Evolutionary conservation across 1,284 basidiomycete genomes (phyloP), one percentile per base, ranked within the genome.

Genomic region (Malassezia vespertilionis): DNA sequence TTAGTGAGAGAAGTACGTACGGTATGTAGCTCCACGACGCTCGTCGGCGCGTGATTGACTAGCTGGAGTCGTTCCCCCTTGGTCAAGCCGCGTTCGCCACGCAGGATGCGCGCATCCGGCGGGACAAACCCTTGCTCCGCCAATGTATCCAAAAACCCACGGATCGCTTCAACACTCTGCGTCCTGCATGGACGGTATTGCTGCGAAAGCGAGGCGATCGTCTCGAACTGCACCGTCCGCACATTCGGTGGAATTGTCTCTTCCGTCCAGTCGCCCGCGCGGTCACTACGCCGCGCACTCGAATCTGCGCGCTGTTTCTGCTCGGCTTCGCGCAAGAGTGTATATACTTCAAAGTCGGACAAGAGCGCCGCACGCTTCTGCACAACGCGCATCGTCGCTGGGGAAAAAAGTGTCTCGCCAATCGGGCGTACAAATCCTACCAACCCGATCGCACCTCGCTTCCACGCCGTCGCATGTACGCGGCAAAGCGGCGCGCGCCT

Each of bases 21-120:
- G 37, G 87, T 82, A 60, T 93, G 90, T 18, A 95, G 79, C 66
- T 89, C 87, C 23, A 93, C 86, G 0, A 82, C 74, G 39, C 80
- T 78, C 4, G 77, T 80, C 1, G 89, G 90, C 0, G 83, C 83
- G 12, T 91, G 77, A 66, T 95, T 93, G 37, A 87, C 81, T 27
- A 91, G 78, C 67, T 91, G 87, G 4, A 95, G 76, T 59, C 89
- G 86, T 75, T 95, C 89, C 4, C 83, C 80, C 63, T 90, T 91
- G 0, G 87, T 90, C 52, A 95, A 74, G 8, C 79, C 77, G 52
- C 80, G 84, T 12, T 40, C 51, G 15, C 54, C 57, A 10, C 47
- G 38, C n/a, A 46, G 57, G 21, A 58, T 48, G 33, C 54, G 51
- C 1, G 51, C 43, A 28, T 62, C 60, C 11, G 46, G 52, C 38